Evolutionary conservation across 331 rosid genomes (phyloP), one percentile per base, ranked within the genome.

Genomic region (Cydonia oblonga): DNA sequence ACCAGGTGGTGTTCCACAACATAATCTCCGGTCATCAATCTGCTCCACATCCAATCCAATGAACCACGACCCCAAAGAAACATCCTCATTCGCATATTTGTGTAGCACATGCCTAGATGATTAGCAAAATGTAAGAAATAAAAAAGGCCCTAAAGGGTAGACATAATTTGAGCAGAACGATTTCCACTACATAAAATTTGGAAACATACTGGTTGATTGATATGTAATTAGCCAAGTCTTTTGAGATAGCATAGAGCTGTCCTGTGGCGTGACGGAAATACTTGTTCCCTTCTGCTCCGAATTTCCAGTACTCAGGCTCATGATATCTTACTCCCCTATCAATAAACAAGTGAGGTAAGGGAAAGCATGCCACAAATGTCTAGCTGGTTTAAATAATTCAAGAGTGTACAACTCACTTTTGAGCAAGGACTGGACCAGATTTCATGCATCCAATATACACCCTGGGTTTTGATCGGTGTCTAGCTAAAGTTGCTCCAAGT

Each of bases 1-100:
- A 83, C 90, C 90, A 22, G 90, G 87, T 24, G 90, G 84, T 69
- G 90, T 86, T 49, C 90, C 90, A n/a, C 90, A 86, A 78, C 90
- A 86, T 79, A 86, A 81, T 81, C 90, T 74, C 12, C 90, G 76
- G 76, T 86, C 90, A 67, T 86, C 90, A 19, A 86, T 81, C 56
- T 86, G 90, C 75, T 86, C 87, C 9, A 68, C 84, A 51, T 86
- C 90, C 86, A 86, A 70, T 72, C 90, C 90, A 25, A 86, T 77
- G 62, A 86, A 81, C 90, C 90, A 86, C 6, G 90, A 76, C 18
- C 90, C 90, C 57, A 86, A 68, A 10, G 90, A 83, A 61, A 86
- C 90, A 56, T 86, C 90, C 68, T 86, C 90, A 18, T 86, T 86
- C 19, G 73, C 86, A 9, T 86, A 86, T 73, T 74, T 86, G 78